Conservation (phyloP, 352 stramenopile species). For the Phytopythium delawarense region DNA sequence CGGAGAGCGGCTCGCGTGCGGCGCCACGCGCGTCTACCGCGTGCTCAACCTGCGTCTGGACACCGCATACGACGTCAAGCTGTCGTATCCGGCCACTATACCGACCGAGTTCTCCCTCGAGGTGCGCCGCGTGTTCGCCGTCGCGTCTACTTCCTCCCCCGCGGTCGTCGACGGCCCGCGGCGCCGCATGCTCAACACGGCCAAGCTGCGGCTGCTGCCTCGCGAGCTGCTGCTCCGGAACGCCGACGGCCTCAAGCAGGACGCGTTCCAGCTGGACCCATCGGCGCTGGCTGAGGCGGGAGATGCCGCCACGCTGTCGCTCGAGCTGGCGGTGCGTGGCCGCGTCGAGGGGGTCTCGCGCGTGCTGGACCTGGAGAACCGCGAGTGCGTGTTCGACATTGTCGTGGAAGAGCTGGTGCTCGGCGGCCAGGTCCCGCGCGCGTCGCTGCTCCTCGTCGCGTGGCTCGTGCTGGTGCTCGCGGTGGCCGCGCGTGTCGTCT, state of each 20-base stretch:
- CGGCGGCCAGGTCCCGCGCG: slow-evolving; percentile 33
- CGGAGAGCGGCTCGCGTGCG: slow-evolving; percentile 38
- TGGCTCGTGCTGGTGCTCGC: slow-evolving; percentile 47
- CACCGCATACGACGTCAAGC: slow-evolving; percentile 72
- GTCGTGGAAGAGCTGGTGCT: slow-evolving; percentile 69
- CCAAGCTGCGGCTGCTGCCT: slow-evolving; percentile 55
- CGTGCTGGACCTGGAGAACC: slow-evolving; percentile 23
- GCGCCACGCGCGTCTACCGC: slow-evolving; percentile 43
- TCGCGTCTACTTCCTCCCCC: not conserved
- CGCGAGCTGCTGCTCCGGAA: slow-evolving; percentile 24
- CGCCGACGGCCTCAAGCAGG: slow-evolving; percentile 9
- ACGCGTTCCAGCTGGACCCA: slow-evolving; percentile 18
- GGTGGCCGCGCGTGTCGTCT: slow-evolving; percentile 26
- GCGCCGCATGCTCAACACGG: slow-evolving; percentile 55
- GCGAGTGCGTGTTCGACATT: slow-evolving; percentile 67
- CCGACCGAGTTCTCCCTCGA: slow-evolving; percentile 52
- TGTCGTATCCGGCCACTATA: slow-evolving; percentile 64
- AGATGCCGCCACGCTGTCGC: slow-evolving; percentile 9
- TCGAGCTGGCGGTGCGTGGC: slow-evolving; percentile 45
- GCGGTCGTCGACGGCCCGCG: slow-evolving; percentile 11
- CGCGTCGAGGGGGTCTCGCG: slow-evolving; percentile 49
- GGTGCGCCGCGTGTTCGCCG: slow-evolving; percentile 31
- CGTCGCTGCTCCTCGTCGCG: slow-evolving; percentile 48
- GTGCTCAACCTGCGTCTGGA: slow-evolving; percentile 36
- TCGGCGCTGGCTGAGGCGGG: not conserved